phyloP scores from a whole-genome alignment of 805 yeast species.

The Candida broadrunensis region DNA sequence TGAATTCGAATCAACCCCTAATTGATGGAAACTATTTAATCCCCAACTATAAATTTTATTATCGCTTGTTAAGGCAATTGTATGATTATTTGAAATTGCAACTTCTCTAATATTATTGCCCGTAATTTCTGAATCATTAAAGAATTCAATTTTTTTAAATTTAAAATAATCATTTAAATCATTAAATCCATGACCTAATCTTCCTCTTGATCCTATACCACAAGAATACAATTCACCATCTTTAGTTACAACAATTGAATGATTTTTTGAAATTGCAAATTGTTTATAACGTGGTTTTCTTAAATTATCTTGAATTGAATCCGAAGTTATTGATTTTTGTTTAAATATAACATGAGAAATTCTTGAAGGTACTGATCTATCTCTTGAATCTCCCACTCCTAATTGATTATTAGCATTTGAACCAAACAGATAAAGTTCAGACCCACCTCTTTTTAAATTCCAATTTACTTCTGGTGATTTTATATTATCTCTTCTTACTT shows the following conservation, averaged over 20 bases:
- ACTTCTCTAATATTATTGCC: constrained; percentile 27
- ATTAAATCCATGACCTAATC: constrained; percentile 57
- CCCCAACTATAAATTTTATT: constrained; percentile 81
- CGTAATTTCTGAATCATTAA: constrained; percentile 19
- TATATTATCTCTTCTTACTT: not conserved
- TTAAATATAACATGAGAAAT: constrained; percentile 28
- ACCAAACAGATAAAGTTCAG: constrained; percentile 61
- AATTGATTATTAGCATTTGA: constrained; percentile 59
- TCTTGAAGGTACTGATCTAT: constrained; percentile 36
- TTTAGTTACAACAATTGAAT: constrained; percentile 57
- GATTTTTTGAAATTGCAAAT: constrained; percentile 60
- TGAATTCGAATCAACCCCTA: constrained; percentile 43
- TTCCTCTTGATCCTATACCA: constrained; percentile 69
- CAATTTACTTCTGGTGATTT: constrained; percentile 16
- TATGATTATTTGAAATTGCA: constrained; percentile 64
- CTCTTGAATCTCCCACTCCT: constrained; percentile 65
- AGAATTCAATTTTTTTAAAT: constrained; percentile 41
- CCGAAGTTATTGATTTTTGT: constrained; percentile 4
- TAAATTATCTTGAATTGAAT: constrained; percentile 11
- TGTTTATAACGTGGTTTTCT: constrained; percentile 44
- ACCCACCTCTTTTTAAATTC: constrained; percentile 48
- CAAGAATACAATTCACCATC: constrained; percentile 55
- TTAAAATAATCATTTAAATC: constrained; percentile 35
- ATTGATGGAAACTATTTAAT: constrained; percentile 59
- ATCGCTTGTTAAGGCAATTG: constrained; percentile 50